Evolutionary conservation across 352 stramenopile species (phyloP), one percentile per base, ranked within the genome.

Genomic region (Thalassiosira livingstoniorum): DNA sequence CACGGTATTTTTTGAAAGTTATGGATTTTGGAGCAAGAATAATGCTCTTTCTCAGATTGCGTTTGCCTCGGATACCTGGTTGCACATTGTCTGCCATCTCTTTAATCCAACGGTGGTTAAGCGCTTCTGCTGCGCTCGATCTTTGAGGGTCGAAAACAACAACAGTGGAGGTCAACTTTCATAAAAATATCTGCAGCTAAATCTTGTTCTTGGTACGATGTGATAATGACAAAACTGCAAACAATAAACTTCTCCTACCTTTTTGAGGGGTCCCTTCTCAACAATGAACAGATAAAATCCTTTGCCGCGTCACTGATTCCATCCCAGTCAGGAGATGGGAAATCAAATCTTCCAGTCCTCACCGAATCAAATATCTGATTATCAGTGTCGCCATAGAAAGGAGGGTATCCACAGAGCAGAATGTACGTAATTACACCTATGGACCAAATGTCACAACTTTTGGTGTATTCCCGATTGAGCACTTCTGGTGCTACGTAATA

Each of bases 401-500:
- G 92, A 51, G 91, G 91, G 68, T 95, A 95, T 29, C 92, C 92
- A 70, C 91, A 96, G 1, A 95, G 64, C 21, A 95, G 63, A 78
- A 95, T 95, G 69, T 95, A 96, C 1, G 90, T 90, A 39, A 94
- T 93, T 0, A 90, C 78, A 0, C 92, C 92, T 72, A 99, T 98
- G 51, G 91, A 97, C 97, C 97, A 99, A 70, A 99, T 92, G 79
- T 99, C 97, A 77, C 97, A 99, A 67, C 92, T 97, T 86, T 98
- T 98, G 88, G 97, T 97, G 78, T 99, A 99, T 58, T 94, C 80
- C 29, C 87, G 51, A 65, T 90, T 85, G 29, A 97, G 78, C 15
- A 97, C 92, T 74, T 97, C 94, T 23, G 94, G 94, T 27, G 92
- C 91, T 43, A 97, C 92, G 70, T 97, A 98, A 73, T 96, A 97